These are phyloP conservation scores for Fusarium compactum DNA, from an alignment of 2,329 filamentous ascomycete genomes.

Conservation along the genomic window DNA sequence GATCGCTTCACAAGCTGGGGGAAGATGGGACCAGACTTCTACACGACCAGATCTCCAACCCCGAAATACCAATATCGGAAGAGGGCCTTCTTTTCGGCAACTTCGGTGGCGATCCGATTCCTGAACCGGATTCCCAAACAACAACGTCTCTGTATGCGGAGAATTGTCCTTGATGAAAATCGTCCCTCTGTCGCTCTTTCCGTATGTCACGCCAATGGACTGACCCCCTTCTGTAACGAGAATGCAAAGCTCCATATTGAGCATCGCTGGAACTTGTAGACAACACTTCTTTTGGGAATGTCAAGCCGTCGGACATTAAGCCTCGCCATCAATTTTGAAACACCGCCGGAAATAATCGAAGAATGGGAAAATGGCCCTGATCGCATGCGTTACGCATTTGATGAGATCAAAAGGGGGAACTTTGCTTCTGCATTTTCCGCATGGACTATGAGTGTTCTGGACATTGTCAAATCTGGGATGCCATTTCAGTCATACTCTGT, in stretches of 20 bases:
- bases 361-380: too few species aligned
- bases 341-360: too few species aligned
- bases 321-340: too few species aligned
- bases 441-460: neutral
- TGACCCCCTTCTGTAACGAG: conserved; percentile 29
- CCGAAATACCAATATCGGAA: neutral
- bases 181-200: neutral
- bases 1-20: neutral
- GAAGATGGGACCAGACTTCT: too few species aligned
- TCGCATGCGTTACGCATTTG: neutral
- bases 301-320: too few species aligned
- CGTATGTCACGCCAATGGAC: neutral
- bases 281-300: neutral
- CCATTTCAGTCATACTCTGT: conserved; percentile 5
- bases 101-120: conserved; percentile 14
- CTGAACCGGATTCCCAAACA: neutral
- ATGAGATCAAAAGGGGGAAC: neutral
- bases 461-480: neutral
- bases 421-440: neutral
- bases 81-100: conserved; percentile 11
- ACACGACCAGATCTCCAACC: rapidly evolving
- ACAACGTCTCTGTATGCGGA: neutral
- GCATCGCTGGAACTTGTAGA: conserved; percentile 23
- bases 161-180: conserved; percentile 14
- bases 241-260: conserved; percentile 18